Percentiles rank a stretch among this genome's conserved stretches.
Evolutionary conservation across 2,329 filamentous ascomycete genomes (phyloP).

Genomic region (Alternaria gaisen): DNA sequence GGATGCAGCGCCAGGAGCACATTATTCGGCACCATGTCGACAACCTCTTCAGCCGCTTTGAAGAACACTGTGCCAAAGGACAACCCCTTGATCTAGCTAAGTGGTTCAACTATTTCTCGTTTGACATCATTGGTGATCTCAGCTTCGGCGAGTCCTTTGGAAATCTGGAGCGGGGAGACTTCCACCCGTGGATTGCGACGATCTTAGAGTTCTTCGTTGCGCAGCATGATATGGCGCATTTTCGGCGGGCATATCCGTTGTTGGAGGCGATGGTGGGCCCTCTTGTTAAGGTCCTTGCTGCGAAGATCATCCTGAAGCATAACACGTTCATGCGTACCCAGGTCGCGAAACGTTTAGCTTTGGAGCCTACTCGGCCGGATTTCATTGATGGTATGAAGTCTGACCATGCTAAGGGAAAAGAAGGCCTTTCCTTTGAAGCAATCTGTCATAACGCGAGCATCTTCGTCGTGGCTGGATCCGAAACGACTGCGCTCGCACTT

Average conservation of each 20-base stretch:
- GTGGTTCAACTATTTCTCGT: slow-evolving; percentile 29
- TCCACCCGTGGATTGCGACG: slow-evolving; percentile 30
- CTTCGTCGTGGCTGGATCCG: slow-evolving; percentile 33
- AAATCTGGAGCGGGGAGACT: slow-evolving; percentile 23
- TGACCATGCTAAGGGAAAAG: slow-evolving; percentile 18
- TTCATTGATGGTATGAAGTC: slow-evolving; percentile 28
- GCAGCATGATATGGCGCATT: slow-evolving; percentile 12
- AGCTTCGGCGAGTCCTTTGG: slow-evolving; percentile 60
- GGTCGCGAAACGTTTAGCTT: slow-evolving; percentile 11
- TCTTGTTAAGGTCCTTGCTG: neutral
- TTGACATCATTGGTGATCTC: slow-evolving; percentile 53
- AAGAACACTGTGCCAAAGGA: slow-evolving; percentile 3
- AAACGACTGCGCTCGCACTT: slow-evolving; percentile 29
- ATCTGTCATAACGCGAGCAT: slow-evolving; percentile 17
- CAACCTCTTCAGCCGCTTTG: slow-evolving; percentile 7
- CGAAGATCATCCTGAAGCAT: slow-evolving; percentile 4
- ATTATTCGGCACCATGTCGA: slow-evolving; percentile 7
- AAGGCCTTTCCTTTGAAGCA: slow-evolving; percentile 28
- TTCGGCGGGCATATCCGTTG: slow-evolving; percentile 4
- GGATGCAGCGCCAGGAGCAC: slow-evolving; percentile 15
- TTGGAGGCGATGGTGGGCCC: slow-evolving; percentile 3
- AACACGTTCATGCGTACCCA: slow-evolving; percentile 1
- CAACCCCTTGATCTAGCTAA: slow-evolving; percentile 17
- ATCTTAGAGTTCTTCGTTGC: slow-evolving; percentile 28
- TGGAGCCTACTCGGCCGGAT: slow-evolving; percentile 26